A percentile compares a stretch with the other conserved stretches of the same genome.
Evolutionary conservation across 495 filamentous ascomycete species (phyloP).

Genomic region (Amniculicola lignicola): DNA sequence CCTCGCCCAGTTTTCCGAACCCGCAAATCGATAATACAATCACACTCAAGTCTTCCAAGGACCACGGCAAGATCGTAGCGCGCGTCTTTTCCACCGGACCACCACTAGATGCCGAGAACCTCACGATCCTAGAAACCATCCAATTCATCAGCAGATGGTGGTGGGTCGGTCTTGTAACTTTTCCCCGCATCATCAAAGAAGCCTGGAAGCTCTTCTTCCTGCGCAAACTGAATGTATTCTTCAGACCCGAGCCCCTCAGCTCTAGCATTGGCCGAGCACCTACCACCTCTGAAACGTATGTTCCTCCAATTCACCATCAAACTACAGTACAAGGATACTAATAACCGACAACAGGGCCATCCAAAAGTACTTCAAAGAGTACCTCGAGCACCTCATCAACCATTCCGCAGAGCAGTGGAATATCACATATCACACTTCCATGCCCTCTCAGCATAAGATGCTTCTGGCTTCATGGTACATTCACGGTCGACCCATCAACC

Average conservation of each 20-base stretch:
- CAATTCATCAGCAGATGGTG: conserved; percentile 56
- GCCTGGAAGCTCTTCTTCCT: conserved; percentile 53
- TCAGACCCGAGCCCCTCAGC: conserved; percentile 53
- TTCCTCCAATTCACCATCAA: neutral
- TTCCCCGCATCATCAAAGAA: conserved; percentile 59
- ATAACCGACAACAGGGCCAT: conserved; percentile 38
- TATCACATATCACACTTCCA: conserved; percentile 51
- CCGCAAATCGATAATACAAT: conserved; percentile 54
- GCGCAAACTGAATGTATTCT: conserved; percentile 56
- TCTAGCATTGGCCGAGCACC: conserved; percentile 51
- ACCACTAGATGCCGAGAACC: conserved; percentile 49
- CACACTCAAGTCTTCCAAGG: conserved; percentile 54
- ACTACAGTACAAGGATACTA: neutral
- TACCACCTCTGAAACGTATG: conserved; percentile 43
- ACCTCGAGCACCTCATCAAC: conserved; percentile 49
- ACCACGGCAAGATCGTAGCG: conserved; percentile 54
- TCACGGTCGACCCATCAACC: neutral
- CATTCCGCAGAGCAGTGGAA: conserved; percentile 41
- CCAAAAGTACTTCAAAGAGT: conserved; percentile 52
- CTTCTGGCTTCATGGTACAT: neutral
- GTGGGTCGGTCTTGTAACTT: conserved; percentile 62
- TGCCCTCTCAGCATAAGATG: conserved; percentile 34
- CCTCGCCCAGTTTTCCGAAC: conserved; percentile 36
- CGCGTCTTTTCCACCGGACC: conserved; percentile 48
- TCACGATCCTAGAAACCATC: conserved; percentile 44